Evolutionary conservation across 139 green algal species (phyloP), one percentile per base, ranked within the genome.

Genomic region (Chlamydomonas eustigma): DNA sequence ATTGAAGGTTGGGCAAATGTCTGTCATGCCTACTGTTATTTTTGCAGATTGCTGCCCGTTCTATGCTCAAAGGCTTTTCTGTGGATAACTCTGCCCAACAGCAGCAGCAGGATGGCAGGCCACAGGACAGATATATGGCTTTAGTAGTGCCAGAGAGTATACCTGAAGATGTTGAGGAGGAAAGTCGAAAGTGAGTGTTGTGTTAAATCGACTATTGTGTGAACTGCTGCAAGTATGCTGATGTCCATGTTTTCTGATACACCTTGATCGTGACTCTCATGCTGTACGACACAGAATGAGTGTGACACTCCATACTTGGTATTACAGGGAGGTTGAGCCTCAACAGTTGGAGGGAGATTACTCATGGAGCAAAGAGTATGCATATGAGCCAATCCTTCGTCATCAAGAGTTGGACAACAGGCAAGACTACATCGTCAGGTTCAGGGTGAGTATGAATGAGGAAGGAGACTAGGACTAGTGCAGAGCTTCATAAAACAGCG

Each of bases 311-410:
- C 30, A 33, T 50, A 22, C n/a, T n/a, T n/a, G n/a, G n/a, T n/a
- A n/a, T 58, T 4, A 63, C 73, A 58, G 51, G 25, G 73, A 77
- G 32, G 51, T 77, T 24, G 51, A 77, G 25, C 64, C 75, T 2
- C 35, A 32, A 12, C 39, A 69, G 24, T 22, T 80, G 39, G 64
- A 63, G 31, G 75, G 75, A 4, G 75, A 80, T 18, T 80, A 80
- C 64, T 63, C 44, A 1, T 80, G 75, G 75, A 51, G 39, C 33
- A 75, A 75, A 34, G 68, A 79, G 74, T 79, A 79, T 31, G 63
- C 28, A 30, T 79, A 79, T 39, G 37, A 73, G 37, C 63, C 66
- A 31, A 37, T 64, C 3, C 74, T 63, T 33, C 8, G 5, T 36
- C 37, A 58, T 28, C 22, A 72, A 34, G 28, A 72, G 65, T 6